Evolutionary conservation across 2,329 filamentous ascomycete species (phyloP), one percentile per base, ranked within the genome.

Genomic region (Myriosclerotinia scirpicola): DNA sequence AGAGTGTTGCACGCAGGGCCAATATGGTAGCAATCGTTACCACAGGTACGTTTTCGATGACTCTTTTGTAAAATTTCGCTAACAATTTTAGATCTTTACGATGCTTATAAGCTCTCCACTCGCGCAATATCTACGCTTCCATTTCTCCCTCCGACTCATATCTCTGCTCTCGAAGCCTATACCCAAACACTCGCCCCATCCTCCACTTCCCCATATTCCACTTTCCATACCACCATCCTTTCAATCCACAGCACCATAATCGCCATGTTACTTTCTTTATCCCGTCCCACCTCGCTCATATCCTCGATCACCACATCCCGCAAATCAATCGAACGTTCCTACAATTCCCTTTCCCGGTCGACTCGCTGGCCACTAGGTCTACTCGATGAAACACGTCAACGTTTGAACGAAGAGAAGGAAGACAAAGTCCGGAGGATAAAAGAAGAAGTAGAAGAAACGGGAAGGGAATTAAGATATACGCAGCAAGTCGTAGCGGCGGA

Each of bases 401-500:
- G 91, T 40, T 83, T 93, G 12, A 90, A 93, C 72, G 89, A 92
- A 70, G 95, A 98, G 67, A 90, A 91, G 54, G 91, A 93, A 79
- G 89, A 91, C 71, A 92, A 90, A 73, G 91, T 92, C 48, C 84
- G 86, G 17, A 87, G 88, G 70, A 87, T 86, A 30, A 85, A 89
- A 70, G 79, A 83, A 22, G 92, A 97, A 75, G 85, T 91, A 14
- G 85, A 89, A 26, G 85, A 87, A 54, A 79, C 97, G n/a, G 89
- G 90, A 0, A 87, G 87, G 62, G 95, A 99, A 78, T 81, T 99
- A 65, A 82, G 92, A 60, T 97, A 95, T 77, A 97, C 93, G 58
- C 94, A 97, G 79, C 92, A 96, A 77, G 92, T 94, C 17, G 94
- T 98, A 34, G 94, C 96, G 8, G 85, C 87, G 1, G 95, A 99